Conservation (phyloP, 345 rosid species). For the Raphanus sativus region DNA sequence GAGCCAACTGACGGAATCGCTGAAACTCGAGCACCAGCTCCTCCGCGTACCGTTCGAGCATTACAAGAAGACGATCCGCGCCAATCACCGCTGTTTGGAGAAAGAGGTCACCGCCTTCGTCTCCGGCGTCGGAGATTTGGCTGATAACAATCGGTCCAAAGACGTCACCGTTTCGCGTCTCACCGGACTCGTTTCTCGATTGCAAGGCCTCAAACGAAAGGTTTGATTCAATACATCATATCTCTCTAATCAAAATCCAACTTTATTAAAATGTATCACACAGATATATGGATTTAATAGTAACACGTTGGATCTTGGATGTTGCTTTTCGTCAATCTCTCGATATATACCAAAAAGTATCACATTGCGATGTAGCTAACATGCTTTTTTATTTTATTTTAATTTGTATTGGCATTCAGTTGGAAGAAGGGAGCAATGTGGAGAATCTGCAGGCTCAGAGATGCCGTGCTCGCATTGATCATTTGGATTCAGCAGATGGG, state of each 20-base stretch:
- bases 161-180: constrained; percentile 68
- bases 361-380: not conserved
- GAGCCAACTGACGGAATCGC: constrained; percentile 71
- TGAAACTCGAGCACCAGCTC: constrained; percentile 89
- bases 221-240: constrained; percentile 37
- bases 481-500: constrained; percentile 77
- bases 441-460: constrained; percentile 56
- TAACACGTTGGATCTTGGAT: no score
- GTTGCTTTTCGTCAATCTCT: no score
- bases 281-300: no score
- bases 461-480: constrained; percentile 81
- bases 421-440: constrained; percentile 78
- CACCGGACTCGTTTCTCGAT: constrained; percentile 74
- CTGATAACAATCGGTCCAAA: constrained; percentile 55
- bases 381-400: not conserved
- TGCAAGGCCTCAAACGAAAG: constrained; percentile 96
- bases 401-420: constrained; percentile 40
- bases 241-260: no score
- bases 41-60: constrained; percentile 90
- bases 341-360: no score
- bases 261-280: no score
- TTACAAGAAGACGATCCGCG: constrained; percentile 89
- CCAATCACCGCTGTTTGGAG: constrained; percentile 76
- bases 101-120: constrained; percentile 77
- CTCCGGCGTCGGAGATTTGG: constrained; percentile 57